phyloP scores from a whole-genome alignment of 2,329 filamentous ascomycete genomes.

The Beauveria rudraprayagi region DNA sequence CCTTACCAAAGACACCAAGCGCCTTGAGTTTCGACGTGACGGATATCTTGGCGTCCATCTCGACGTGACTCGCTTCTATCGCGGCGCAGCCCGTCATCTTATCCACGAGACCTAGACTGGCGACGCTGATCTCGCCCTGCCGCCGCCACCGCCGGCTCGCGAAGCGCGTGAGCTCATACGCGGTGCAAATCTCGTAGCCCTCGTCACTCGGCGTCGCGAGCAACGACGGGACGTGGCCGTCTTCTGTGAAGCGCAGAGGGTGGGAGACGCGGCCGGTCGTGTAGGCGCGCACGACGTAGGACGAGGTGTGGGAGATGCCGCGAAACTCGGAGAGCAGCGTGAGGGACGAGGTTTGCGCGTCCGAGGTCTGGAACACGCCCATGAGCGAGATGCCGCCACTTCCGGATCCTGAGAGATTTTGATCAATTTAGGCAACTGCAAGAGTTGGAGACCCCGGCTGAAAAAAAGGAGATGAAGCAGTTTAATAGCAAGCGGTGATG shows the following conservation, averaged over 20 bases:
- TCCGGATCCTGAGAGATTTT: conserved; percentile 33
- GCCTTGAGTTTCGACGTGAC: conserved; percentile 70
- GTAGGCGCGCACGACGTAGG: conserved; percentile 8
- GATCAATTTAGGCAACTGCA: neutral
- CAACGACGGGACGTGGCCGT: neutral
- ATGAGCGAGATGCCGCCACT: conserved; percentile 57
- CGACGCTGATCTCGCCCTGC: conserved; percentile 39
- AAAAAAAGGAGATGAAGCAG: no score
- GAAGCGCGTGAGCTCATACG: conserved; percentile 58
- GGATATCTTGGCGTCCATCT: conserved; percentile 45
- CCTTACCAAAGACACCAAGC: conserved; percentile 62
- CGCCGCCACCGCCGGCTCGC: conserved; percentile 26
- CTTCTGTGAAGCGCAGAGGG: neutral
- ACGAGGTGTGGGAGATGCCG: neutral
- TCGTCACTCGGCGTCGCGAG: conserved; percentile 31
- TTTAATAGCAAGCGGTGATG: no score
- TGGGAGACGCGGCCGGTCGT: conserved; percentile 1
- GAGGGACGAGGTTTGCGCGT: neutral
- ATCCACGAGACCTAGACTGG: conserved; percentile 68
- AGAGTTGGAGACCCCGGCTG: neutral
- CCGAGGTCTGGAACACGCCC: conserved; percentile 7
- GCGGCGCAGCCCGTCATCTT: conserved; percentile 90
- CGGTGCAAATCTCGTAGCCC: conserved; percentile 76
- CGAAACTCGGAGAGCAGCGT: conserved; percentile 1
- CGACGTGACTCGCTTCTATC: conserved; percentile 54